A percentile compares a stretch with the other conserved stretches of the same genome.
Conservation (phyloP, 1,284 basidiomycete genomes). For the Cystobasidium slooffiae region DNA sequence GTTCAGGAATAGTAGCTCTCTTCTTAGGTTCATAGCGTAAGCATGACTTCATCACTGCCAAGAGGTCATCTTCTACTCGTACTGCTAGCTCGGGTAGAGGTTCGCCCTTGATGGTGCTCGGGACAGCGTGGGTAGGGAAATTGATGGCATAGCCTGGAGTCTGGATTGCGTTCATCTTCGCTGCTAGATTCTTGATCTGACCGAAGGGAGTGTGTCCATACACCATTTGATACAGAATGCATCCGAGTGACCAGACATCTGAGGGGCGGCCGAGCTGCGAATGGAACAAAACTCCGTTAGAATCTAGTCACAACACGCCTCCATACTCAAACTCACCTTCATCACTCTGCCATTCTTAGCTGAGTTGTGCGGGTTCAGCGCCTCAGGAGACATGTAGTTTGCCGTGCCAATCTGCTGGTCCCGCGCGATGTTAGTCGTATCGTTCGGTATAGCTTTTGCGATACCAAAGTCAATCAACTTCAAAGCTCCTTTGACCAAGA, state of each 20-base stretch:
- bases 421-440: conserved; percentile 93
- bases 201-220: conserved; percentile 90
- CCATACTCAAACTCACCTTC: conserved; percentile 49
- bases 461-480: conserved; percentile 93
- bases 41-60: conserved; percentile 75
- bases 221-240: conserved; percentile 95
- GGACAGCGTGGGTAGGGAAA: conserved; percentile 70
- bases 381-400: conserved; percentile 95
- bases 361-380: conserved; percentile 56
- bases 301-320: background rate
- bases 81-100: conserved; percentile 68
- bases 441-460: conserved; percentile 93
- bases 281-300: background rate
- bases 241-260: conserved; percentile 97
- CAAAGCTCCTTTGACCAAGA: conserved; percentile 85
- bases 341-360: conserved; percentile 51
- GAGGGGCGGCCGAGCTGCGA: conserved; percentile 64
- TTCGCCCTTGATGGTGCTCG: conserved; percentile 64
- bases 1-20: conserved; percentile 75
- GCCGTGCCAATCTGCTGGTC: conserved; percentile 93
- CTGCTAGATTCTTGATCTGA: conserved; percentile 77
- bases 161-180: conserved; percentile 86
- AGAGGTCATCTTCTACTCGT: conserved; percentile 69
- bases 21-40: conserved; percentile 73
- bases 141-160: conserved; percentile 72